A percentile compares a stretch with the other conserved stretches of the same genome.
phyloP scores from a whole-genome alignment of 108 stramenopile genomes.

The Cyclotella baltica region DNA sequence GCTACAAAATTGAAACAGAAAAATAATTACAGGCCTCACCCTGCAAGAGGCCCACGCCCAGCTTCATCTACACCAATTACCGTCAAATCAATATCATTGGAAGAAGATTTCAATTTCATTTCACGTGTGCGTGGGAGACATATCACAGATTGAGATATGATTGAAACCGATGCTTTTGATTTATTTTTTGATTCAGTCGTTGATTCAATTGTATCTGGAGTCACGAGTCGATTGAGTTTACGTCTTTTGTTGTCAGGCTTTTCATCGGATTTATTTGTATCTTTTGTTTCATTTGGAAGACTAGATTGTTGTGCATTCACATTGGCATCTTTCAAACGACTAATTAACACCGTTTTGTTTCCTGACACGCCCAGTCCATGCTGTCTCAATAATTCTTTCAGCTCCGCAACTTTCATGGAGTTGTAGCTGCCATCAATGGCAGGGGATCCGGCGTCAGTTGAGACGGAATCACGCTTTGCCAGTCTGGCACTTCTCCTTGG shows the following conservation, averaged over 20 bases:
- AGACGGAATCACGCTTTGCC: neutral
- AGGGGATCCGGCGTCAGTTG: neutral
- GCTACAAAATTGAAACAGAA: neutral
- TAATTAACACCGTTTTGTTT: conserved; percentile 14
- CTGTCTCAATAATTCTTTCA: conserved; percentile 24
- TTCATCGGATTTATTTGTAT: neutral
- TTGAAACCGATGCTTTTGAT: neutral
- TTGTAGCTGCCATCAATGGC: neutral
- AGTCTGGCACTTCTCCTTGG: conserved; percentile 8
- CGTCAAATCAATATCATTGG: neutral
- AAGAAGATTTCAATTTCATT: conserved; percentile 23
- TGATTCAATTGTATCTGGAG: neutral
- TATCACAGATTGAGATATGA: conserved; percentile 3
- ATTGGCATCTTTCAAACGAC: neutral
- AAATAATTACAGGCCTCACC: conserved; percentile 53
- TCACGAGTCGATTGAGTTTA: neutral
- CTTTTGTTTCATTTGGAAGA: neutral
- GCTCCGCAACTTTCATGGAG: conserved; percentile 29
- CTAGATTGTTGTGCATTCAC: neutral
- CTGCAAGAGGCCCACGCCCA: conserved; percentile 97
- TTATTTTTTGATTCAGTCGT: neutral
- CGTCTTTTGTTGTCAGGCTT: neutral
- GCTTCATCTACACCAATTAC: conserved; percentile 97
- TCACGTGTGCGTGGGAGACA: conserved; percentile 47
- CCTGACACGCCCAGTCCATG: conserved; percentile 35